phyloP scores from a whole-genome alignment of 306 rosid genomes.

The Pterocarpus macrocarpus region DNA sequence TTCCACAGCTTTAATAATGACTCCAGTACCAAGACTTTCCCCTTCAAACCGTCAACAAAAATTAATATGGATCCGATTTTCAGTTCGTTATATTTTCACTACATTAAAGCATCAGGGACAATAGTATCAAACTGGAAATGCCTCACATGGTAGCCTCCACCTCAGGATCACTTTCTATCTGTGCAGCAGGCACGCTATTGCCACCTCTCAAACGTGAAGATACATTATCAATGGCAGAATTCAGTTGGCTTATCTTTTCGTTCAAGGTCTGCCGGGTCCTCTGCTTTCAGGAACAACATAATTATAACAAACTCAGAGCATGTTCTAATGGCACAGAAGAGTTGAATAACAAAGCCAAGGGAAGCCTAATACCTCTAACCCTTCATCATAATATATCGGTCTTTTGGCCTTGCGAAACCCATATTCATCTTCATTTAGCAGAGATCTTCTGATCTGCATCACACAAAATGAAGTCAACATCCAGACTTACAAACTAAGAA shows the following conservation, averaged over 20 bases:
- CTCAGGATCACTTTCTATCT: slow-evolving; percentile 77
- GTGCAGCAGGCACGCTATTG: slow-evolving; percentile 65
- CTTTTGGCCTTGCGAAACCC: slow-evolving; percentile 87
- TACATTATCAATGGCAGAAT: slow-evolving; percentile 94
- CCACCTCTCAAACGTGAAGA: slow-evolving; percentile 95
- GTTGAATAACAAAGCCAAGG: slow-evolving; percentile 28
- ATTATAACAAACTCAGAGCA: slow-evolving; percentile 14
- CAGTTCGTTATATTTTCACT: slow-evolving; percentile 28
- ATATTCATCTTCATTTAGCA: slow-evolving; percentile 84
- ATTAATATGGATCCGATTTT: slow-evolving; percentile 33
- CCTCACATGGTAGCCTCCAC: slow-evolving; percentile 76
- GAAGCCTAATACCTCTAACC: slow-evolving; percentile 74
- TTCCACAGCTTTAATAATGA: slow-evolving; percentile 27
- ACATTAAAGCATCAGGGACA: slow-evolving; percentile 38
- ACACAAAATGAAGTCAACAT: slow-evolving; percentile 38
- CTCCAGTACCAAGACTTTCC: slow-evolving; percentile 27
- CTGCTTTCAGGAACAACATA: slow-evolving; percentile 58
- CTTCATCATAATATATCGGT: slow-evolving; percentile 93
- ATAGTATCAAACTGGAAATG: slow-evolving; percentile 14
- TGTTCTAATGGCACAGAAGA: slow-evolving; percentile 27
- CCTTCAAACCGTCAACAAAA: slow-evolving; percentile 36
- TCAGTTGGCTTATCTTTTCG: slow-evolving; percentile 87
- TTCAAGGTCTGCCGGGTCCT: slow-evolving; percentile 81
- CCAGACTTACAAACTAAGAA: slow-evolving; percentile 31
- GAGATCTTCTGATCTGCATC: slow-evolving; percentile 83